Percentiles rank a stretch among this genome's conserved stretches.
phyloP scores from a whole-genome alignment of 2,329 filamentous ascomycete species.

The Ascochyta fabae region DNA sequence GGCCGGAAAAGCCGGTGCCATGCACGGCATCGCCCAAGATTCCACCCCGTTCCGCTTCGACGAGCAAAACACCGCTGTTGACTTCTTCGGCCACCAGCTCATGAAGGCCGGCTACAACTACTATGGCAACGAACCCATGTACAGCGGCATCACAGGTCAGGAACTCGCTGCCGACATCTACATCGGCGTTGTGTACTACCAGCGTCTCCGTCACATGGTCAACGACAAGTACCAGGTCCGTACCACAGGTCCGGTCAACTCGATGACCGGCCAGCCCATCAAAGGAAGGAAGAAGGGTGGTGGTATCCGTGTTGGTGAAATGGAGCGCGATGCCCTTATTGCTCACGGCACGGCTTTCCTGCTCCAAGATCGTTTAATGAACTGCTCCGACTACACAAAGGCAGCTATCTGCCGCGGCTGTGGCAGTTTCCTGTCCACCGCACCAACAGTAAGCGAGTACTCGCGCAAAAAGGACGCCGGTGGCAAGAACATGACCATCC shows the following conservation, averaged over 20 bases:
- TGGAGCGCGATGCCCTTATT: slow-evolving; percentile 95
- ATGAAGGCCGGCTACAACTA: slow-evolving; percentile 97
- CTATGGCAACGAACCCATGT: slow-evolving; percentile 98
- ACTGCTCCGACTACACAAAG: slow-evolving; percentile 92
- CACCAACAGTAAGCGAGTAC: slow-evolving; percentile 69
- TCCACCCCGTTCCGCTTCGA: slow-evolving; percentile 94
- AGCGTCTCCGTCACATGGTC: slow-evolving; percentile 97
- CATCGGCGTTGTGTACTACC: slow-evolving; percentile 96
- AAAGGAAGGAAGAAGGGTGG: slow-evolving; percentile 96
- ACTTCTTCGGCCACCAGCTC: slow-evolving; percentile 96
- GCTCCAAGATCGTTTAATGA: slow-evolving; percentile 92
- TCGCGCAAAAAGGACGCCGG: slow-evolving; percentile 67
- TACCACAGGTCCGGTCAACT: slow-evolving; percentile 90
- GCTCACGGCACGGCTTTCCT: slow-evolving; percentile 95
- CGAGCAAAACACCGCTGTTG: slow-evolving; percentile 87
- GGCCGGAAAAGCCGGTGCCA: slow-evolving; percentile 89
- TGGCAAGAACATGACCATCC: slow-evolving; percentile 71
- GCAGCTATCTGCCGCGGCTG: slow-evolving; percentile 90
- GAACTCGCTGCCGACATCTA: slow-evolving; percentile 96
- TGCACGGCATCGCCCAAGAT: slow-evolving; percentile 96
- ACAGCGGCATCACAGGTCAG: slow-evolving; percentile 93
- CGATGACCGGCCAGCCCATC: slow-evolving; percentile 92
- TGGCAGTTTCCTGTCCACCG: slow-evolving; percentile 87
- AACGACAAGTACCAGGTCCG: slow-evolving; percentile 99
- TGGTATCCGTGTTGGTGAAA: slow-evolving; percentile 98